phyloP scores from a whole-genome alignment of 2,329 filamentous ascomycete genomes.

The Leptographium wingfieldii region DNA sequence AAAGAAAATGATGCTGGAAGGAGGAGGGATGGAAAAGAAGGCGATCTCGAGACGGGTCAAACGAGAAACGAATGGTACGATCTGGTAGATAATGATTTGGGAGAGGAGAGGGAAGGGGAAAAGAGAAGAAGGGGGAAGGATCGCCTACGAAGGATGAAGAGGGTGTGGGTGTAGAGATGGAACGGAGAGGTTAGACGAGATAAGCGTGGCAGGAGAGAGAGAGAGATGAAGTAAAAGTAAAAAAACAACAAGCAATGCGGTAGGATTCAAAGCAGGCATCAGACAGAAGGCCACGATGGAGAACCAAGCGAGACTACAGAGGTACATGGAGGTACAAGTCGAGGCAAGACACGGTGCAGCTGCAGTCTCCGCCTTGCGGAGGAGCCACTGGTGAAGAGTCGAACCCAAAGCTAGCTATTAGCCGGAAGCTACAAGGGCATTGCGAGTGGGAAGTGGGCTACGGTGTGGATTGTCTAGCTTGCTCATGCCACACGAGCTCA shows the following conservation, averaged over 20 bases:
- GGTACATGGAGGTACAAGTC: background rate
- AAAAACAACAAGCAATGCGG: too few relatives aligned
- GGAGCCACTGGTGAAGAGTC: background rate
- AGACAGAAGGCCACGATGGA: too few relatives aligned
- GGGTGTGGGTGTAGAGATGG: constrained; percentile 11
- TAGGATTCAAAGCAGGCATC: too few relatives aligned
- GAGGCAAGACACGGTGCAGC: background rate
- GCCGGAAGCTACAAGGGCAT: background rate
- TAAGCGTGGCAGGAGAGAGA: constrained; percentile 1
- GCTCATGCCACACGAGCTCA: background rate
- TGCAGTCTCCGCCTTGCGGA: background rate
- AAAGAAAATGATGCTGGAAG: background rate
- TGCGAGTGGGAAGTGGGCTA: background rate
- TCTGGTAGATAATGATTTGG: background rate
- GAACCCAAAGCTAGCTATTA: too few relatives aligned
- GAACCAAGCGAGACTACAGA: background rate
- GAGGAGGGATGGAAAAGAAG: background rate
- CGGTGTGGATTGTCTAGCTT: background rate
- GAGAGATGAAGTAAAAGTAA: background rate
- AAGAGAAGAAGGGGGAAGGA: background rate
- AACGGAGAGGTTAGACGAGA: background rate
- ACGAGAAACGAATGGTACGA: background rate
- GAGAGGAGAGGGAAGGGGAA: background rate
- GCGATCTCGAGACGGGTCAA: background rate
- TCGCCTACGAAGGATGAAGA: background rate